Evolutionary conservation across 768 basidiomycete species (phyloP), one percentile per base, ranked within the genome.

Genomic region (Suillus americanus): DNA sequence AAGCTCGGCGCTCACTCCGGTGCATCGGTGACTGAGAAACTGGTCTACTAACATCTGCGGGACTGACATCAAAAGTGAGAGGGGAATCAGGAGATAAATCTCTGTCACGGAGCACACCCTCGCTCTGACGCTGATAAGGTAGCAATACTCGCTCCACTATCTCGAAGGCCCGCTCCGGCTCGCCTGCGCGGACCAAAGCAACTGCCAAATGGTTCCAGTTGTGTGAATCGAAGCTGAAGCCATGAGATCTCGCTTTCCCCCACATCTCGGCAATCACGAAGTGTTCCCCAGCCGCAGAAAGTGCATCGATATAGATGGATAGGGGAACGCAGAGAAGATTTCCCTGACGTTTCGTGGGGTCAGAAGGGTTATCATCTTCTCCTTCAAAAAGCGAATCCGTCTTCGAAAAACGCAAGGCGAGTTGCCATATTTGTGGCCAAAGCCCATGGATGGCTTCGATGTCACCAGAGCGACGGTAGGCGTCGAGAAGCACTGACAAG

Each of bases 201-300:
- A 90, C 80, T 30, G 82, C 83, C 33, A 97, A 82, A 70, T 92
- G 88, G 71, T 97, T 97, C 92, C 94, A 99, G 74, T 97, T 98
- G 70, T 91, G 88, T 14, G 91, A 84, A 73, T 96, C 93, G 73
- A 95, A 94, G 14, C 81, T 81, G 69, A 96, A 90, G 2, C 92
- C 92, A 12, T 80, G 75, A 13, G 75, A 67, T 65, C 84, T 83
- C 59, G 92, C 82, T 37, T 79, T 73, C n/a, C 79, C 78, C 95
- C 97, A 98, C 0, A 83, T 79, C 3, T 73, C 71, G 18, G 88
- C 83, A 53, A 96, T 82, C 64, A 88, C 84, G 9, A 72, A 66
- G 68, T 95, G 89, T 43, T 79, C 72, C 2, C 89, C 90, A 0
- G 83, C 83, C 3, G 79, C 75, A 2, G 93, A 91, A 60, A 96